phyloP scores from a whole-genome alignment of 441 rosid species.

The Pelargonium myrrhifolium region DNA sequence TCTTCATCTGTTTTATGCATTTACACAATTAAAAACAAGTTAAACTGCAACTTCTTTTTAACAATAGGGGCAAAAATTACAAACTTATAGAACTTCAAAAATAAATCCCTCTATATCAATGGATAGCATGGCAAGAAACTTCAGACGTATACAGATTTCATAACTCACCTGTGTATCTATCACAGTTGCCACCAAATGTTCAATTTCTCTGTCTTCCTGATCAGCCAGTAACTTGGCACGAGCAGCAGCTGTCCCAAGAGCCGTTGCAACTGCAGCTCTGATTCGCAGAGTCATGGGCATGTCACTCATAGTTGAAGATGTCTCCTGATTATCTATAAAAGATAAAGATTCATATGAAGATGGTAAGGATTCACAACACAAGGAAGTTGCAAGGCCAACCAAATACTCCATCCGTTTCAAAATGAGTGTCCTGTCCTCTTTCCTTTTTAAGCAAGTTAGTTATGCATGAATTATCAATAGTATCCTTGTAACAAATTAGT shows the following conservation, averaged over 20 bases:
- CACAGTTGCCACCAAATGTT: constrained; percentile 47
- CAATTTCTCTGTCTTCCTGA: constrained; percentile 74
- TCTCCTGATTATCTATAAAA: constrained; percentile 35
- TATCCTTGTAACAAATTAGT: too few relatives aligned
- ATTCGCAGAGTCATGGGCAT: constrained; percentile 59
- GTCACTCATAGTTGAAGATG: constrained; percentile 23
- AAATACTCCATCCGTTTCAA: too few relatives aligned
- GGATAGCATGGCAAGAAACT: not conserved
- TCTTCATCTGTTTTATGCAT: constrained; percentile 44
- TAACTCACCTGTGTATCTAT: constrained; percentile 62
- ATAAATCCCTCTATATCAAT: too few relatives aligned
- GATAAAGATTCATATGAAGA: constrained; percentile 8
- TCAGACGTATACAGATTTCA: not conserved
- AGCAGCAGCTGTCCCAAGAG: constrained; percentile 76
- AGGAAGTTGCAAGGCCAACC: not conserved
- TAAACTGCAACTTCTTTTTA: too few relatives aligned
- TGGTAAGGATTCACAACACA: not conserved
- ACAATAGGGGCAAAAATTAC: not conserved
- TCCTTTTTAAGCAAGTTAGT: too few relatives aligned
- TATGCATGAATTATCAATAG: too few relatives aligned
- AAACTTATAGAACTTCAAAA: not conserved
- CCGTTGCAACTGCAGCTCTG: constrained; percentile 70
- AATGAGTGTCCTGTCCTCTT: too few relatives aligned
- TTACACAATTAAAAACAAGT: constrained; percentile 6
- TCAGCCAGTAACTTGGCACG: constrained; percentile 70